Percentiles rank a stretch among this genome's conserved stretches.
Conservation (phyloP, 176 grass and related monocot species). For the Panicum miliaceum region DNA sequence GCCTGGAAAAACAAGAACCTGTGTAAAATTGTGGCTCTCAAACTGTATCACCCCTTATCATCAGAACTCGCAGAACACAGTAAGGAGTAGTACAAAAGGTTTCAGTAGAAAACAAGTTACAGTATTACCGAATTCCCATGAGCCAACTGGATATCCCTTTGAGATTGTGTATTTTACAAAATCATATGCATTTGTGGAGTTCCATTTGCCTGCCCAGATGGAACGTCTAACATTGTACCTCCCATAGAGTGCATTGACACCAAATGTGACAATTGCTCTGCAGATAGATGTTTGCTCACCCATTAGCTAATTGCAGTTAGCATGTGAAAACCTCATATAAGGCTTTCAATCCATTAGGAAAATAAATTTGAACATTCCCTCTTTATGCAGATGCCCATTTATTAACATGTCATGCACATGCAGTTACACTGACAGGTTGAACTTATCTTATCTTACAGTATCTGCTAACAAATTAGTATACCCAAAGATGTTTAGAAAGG, state of each 20-base stretch:
- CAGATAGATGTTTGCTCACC: slow-evolving; percentile 42
- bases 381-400: slow-evolving; percentile 3
- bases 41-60: neutral
- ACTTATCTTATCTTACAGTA: neutral
- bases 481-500: slow-evolving; percentile 14
- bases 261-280: slow-evolving; percentile 89
- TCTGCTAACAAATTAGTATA: slow-evolving; percentile 12
- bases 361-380: neutral
- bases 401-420: neutral
- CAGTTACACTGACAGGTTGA: neutral
- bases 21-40: slow-evolving; percentile 14
- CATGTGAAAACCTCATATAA: slow-evolving; percentile 1
- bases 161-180: slow-evolving; percentile 83
- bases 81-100: neutral
- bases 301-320: slow-evolving; percentile 35
- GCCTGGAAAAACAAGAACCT: slow-evolving; percentile 49
- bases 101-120: neutral
- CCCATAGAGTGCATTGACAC: slow-evolving; percentile 86
- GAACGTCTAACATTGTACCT: slow-evolving; percentile 60
- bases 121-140: slow-evolving; percentile 93
- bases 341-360: neutral
- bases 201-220: slow-evolving; percentile 78
- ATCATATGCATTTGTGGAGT: slow-evolving; percentile 74
- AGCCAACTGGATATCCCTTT: slow-evolving; percentile 84
- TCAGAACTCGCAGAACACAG: slow-evolving; percentile 9